phyloP scores from a whole-genome alignment of 2,329 filamentous ascomycete species.

The Mariannaea sp. region DNA sequence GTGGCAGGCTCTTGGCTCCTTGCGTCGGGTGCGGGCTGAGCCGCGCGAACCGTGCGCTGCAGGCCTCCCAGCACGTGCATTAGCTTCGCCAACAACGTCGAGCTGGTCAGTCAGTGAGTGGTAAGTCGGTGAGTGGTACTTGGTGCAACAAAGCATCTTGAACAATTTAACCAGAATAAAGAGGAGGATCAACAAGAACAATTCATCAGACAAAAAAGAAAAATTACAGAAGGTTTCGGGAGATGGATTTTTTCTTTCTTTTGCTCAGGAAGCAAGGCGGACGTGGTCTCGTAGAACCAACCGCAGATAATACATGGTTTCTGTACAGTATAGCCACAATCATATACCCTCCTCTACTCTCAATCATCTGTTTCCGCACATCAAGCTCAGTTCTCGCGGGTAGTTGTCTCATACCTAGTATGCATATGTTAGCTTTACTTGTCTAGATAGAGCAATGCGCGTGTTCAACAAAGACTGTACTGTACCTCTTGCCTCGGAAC shows the following conservation, averaged over 20 bases:
- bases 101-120: not conserved
- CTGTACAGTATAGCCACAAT: conserved; percentile 28
- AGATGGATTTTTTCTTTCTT: conserved; percentile 17
- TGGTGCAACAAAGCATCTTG: conserved; percentile 10
- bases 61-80: conserved; percentile 28
- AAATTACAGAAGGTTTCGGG: not conserved
- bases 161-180: too few relatives aligned
- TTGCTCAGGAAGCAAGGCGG: conserved; percentile 11
- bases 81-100: not conserved
- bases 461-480: conserved; percentile 35
- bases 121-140: too few relatives aligned
- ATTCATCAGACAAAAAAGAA: not conserved
- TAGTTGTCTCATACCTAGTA: conserved; percentile 66
- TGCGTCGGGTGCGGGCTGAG: conserved; percentile 32
- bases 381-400: conserved; percentile 48
- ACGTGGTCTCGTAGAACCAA: not conserved
- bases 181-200: not conserved
- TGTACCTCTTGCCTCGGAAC: conserved; percentile 92
- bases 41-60: conserved; percentile 39
- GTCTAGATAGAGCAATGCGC: conserved; percentile 44
- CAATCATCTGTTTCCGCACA: not conserved
- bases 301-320: conserved; percentile 20
- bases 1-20: conserved; percentile 25
- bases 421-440: conserved; percentile 4
- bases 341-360: not conserved